These are phyloP conservation scores for Trypanosoma scelopori DNA, from an alignment of 208 protist species.

Conservation along the genomic window DNA sequence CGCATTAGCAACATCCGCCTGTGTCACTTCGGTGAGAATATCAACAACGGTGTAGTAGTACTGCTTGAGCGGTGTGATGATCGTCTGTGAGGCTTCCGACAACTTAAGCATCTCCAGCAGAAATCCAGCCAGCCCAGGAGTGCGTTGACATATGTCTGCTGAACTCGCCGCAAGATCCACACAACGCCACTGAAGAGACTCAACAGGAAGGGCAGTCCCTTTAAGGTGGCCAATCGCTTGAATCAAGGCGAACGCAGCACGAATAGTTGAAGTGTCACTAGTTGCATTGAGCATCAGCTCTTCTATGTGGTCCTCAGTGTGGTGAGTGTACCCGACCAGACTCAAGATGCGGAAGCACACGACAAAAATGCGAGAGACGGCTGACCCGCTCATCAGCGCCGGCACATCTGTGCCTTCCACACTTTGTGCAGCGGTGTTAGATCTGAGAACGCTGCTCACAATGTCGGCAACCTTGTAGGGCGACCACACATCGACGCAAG, in stretches of 20 bases:
- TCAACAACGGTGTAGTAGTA: conserved; percentile 43
- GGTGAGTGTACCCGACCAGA: conserved; percentile 29
- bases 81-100: conserved; percentile 33
- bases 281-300: conserved; percentile 2
- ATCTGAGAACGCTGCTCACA: conserved; percentile 28
- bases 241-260: conserved; percentile 26
- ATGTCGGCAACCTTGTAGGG: conserved; percentile 55
- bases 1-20: background rate
- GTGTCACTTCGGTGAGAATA: conserved; percentile 17
- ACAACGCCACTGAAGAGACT: conserved; percentile 50
- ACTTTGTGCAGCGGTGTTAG: conserved; percentile 7
- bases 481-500: conserved; percentile 35
- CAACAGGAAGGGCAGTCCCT: conserved; percentile 43
- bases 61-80: conserved; percentile 41
- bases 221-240: conserved; percentile 30
- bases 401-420: background rate
- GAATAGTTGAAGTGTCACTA: conserved; percentile 17
- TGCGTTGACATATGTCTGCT: conserved; percentile 9
- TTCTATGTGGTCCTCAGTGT: conserved; percentile 15
- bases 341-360: conserved; percentile 69
- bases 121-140: conserved; percentile 30
- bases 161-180: conserved; percentile 26
- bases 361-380: conserved; percentile 55
- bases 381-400: conserved; percentile 29
- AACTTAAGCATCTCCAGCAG: conserved; percentile 50